Conservation (phyloP, 2,329 filamentous ascomycete species). For the Microdochium bolleyi region DNA sequence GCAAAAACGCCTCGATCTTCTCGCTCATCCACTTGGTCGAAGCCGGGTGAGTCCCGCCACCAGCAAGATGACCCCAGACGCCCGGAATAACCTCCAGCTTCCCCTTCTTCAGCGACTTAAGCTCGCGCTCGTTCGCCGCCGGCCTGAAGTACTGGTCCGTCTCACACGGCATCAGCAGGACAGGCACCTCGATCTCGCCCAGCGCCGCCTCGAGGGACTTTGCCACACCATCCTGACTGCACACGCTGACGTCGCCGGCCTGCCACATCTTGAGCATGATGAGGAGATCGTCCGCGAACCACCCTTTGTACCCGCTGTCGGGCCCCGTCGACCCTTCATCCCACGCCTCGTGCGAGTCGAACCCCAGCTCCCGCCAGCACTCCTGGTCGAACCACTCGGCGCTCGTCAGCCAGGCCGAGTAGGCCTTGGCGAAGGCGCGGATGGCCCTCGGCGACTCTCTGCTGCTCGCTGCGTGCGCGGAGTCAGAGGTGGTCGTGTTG, state of each 20-base stretch:
- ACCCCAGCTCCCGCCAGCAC: conserved; percentile 26
- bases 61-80: conserved; percentile 28
- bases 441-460: conserved; percentile 25
- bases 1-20: conserved; percentile 18
- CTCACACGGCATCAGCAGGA: conserved; percentile 50
- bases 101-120: conserved; percentile 15
- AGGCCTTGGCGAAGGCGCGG: conserved; percentile 34
- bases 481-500: conserved; percentile 8
- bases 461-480: conserved; percentile 6
- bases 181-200: conserved; percentile 54
- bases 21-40: conserved; percentile 23
- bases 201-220: conserved; percentile 21
- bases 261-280: conserved; percentile 36
- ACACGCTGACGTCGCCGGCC: conserved; percentile 23
- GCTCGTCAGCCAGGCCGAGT: conserved; percentile 37
- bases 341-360: conserved; percentile 27
- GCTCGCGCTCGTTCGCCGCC: conserved; percentile 23
- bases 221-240: conserved; percentile 10
- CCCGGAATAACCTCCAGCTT: conserved; percentile 22
- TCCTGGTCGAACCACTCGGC: conserved; percentile 34
- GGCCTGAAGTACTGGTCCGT: conserved; percentile 60
- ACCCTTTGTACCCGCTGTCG: conserved; percentile 20
- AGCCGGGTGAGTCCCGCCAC: conserved; percentile 16
- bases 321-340: conserved; percentile 16
- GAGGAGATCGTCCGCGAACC: conserved; percentile 35